Evolutionary conservation across 257 asterid species (phyloP).

Genomic region (Solanum piurae): DNA sequence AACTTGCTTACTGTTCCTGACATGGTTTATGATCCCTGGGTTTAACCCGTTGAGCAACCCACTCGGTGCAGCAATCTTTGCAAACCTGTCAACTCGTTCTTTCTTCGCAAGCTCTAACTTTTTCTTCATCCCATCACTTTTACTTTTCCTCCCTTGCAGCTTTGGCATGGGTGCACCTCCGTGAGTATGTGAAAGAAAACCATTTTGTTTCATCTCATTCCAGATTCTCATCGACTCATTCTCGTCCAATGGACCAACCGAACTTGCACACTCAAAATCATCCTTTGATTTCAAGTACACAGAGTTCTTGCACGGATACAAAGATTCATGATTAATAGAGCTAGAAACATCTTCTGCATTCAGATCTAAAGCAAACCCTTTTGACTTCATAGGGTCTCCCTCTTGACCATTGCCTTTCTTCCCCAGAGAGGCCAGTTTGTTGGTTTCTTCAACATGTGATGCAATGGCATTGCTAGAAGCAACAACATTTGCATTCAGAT

Average conservation of each 20-base stretch:
- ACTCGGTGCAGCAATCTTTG: constrained; percentile 86
- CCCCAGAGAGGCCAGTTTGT: neutral
- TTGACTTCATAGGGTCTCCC: constrained; percentile 11
- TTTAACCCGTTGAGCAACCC: constrained; percentile 86
- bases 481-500: constrained; percentile 42
- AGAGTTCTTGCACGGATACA: constrained; percentile 21
- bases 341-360: constrained; percentile 53
- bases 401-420: constrained; percentile 14
- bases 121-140: constrained; percentile 40
- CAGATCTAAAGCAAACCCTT: constrained; percentile 49
- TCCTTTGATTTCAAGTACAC: constrained; percentile 30
- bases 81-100: constrained; percentile 79
- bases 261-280: constrained; percentile 70
- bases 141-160: constrained; percentile 52
- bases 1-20: constrained; percentile 86
- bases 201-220: constrained; percentile 84
- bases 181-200: constrained; percentile 40
- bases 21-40: constrained; percentile 95
- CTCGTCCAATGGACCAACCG: constrained; percentile 46
- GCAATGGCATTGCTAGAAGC: constrained; percentile 9
- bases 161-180: constrained; percentile 44
- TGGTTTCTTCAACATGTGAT: constrained; percentile 15
- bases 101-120: constrained; percentile 71
- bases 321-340: constrained; percentile 31
- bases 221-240: constrained; percentile 63